phyloP scores from a whole-genome alignment of 352 stramenopile species.

The Nothophytophthora sp. region DNA sequence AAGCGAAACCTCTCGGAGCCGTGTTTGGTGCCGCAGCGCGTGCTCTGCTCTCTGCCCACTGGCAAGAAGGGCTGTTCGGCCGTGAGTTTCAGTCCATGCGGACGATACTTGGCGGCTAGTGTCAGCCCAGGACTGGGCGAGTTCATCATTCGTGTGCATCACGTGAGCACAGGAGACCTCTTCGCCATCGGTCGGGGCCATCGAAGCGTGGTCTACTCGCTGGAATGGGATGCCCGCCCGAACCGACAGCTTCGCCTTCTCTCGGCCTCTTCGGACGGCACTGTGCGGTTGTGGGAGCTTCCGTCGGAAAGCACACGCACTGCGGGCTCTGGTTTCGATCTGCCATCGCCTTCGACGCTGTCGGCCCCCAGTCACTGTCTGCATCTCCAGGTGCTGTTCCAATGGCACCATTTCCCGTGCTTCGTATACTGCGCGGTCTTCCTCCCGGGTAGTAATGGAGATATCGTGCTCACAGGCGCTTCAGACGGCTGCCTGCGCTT shows the following conservation, averaged over 20 bases:
- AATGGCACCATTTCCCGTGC: slow-evolving; percentile 62
- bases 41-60: slow-evolving; percentile 53
- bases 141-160: slow-evolving; percentile 47
- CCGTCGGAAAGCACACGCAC: not conserved
- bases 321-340: not conserved
- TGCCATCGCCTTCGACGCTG: not conserved
- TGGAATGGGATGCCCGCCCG: slow-evolving; percentile 43
- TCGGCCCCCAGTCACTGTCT: not conserved
- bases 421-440: slow-evolving; percentile 76
- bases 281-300: slow-evolving; percentile 45
- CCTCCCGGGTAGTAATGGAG: slow-evolving; percentile 23
- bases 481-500: slow-evolving; percentile 60
- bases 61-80: slow-evolving; percentile 59
- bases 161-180: slow-evolving; percentile 39
- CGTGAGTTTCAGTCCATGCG: slow-evolving; percentile 63
- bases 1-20: slow-evolving; percentile 34
- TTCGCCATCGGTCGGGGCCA: slow-evolving; percentile 44
- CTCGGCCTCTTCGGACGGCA: slow-evolving; percentile 64
- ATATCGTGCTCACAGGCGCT: slow-evolving; percentile 45
- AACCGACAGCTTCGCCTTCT: slow-evolving; percentile 29
- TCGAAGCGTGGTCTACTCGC: slow-evolving; percentile 54
- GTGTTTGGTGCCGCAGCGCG: slow-evolving; percentile 57
- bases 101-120: slow-evolving; percentile 50
- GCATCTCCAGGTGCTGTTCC: slow-evolving; percentile 15
- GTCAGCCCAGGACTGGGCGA: slow-evolving; percentile 34